Base-by-base conservation (phyloP, 495 filamentous ascomycete genomes). In the Penicillium malachiteum region DNA sequence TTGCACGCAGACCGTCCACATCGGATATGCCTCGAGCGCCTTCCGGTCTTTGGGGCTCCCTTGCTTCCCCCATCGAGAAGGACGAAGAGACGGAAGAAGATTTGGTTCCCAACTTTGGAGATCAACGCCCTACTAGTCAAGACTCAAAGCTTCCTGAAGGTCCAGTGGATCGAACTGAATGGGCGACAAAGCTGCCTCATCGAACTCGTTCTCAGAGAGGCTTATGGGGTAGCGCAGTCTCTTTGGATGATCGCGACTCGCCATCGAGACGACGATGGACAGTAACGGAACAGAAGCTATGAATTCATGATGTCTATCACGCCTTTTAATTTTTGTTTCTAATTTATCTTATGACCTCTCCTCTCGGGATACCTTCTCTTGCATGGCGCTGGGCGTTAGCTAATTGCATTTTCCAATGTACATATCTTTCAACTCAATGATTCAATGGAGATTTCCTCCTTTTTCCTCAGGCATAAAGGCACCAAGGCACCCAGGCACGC, bases 261-360 rank as follows among this genome's bases (percentile, higher is more conserved):
- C 44, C 56, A 17, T 57, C 69, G 30, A 69, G 71, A 44, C 70
- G 76, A 33, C 69, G 76, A 48, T 79, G 76, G 76, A 77, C 76
- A 3, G 67, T 79, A 42, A 61, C 71, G 7, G 76, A 78, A 54
- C 69, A 71, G 32, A 73, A 72, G 30, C 50, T 69, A 34, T 75
- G 58, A 73, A 16, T 33, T 12, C 12, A 30, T 21, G 46, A 42
- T 43, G 14, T 48, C n/a, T 18, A 41, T 35, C 30, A 34, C 30
- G 14, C 39, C 14, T 35, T 37, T 48, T 41, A 26, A 26, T 35
- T 53, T 53, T 48, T 55, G 9, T 11, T 50, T 47, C 35, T 57
- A 52, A 16, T 46, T 14, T 50, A 7, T 43, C 18, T 48, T 41
- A 31, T 3, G 13, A 21, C n/a, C 41, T 37, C 10, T 33, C 26